Evolutionary conservation across 169 alveolate species (phyloP), one percentile per base, ranked within the genome.

Genomic region (Plasmodium malariae): DNA sequence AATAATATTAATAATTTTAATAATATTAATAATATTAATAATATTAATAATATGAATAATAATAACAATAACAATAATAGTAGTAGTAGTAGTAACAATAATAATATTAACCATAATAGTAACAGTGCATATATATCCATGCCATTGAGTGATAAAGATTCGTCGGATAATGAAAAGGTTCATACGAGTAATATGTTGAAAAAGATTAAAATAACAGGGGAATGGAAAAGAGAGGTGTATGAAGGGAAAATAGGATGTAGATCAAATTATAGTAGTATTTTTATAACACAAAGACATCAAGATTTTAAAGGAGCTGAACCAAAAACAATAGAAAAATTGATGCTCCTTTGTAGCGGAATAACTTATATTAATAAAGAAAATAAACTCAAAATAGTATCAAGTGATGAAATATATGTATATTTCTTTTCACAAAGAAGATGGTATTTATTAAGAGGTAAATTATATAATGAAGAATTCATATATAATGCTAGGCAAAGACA

Each of bases 221-320:
- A 92, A 72, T 95, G 97, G 97, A 60, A 71, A 34, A 92, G 94
- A 69, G 97, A 94, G 65, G 45, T 62, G 28, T 95, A 94, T 71
- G 96, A 94, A 34, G 96, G 97, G 34, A 88, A 87, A 24, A 94
- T 94, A 17, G 97, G 97, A 28, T 96, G 97, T 12, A 65, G 97
- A 70, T 95, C 97, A 34, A 96, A 95, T 83, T 95, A 95, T 78
- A 92, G 94, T 49, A 92, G 96, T 43, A 92, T 95, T 45, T 95
- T 95, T 89, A 95, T 95, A 63, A 95, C 97, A 0, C 97, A 95
- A 67, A 93, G 97, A 76, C 95, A 94, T 87, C 95, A 94, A 62
- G 97, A 95, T 55, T 74, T 85, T 17, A 92, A 93, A 71, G 93
- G 95, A 2, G 93, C 95, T 14, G 96, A 89, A 11, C 96, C 96